These are phyloP conservation scores for Arthrinium phaeospermum DNA, from an alignment of 2,329 filamentous ascomycete species.

Conservation along the genomic window DNA sequence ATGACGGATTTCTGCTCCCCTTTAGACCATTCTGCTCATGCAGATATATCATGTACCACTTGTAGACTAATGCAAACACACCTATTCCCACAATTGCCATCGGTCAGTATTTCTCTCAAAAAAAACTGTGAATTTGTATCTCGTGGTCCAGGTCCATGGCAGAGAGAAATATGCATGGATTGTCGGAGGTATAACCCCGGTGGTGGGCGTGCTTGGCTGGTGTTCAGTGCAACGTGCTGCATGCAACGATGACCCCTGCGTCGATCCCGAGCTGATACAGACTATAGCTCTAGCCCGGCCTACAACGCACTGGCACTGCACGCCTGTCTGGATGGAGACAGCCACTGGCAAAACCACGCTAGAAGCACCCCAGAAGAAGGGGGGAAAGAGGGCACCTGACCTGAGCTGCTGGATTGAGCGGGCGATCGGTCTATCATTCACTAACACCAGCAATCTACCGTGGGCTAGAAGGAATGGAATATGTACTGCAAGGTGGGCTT, in stretches of 20 bases:
- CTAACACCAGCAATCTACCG: not conserved
- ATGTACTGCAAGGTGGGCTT: not conserved
- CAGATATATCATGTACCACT: slow-evolving; percentile 12
- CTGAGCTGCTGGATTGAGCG: not conserved
- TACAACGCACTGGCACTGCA: not conserved
- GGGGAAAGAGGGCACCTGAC: not conserved
- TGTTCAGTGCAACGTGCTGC: slow-evolving; percentile 10
- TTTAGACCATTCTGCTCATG: slow-evolving; percentile 18
- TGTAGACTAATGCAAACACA: slow-evolving; percentile 17
- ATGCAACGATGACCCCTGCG: slow-evolving; percentile 12
- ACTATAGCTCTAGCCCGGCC: slow-evolving; percentile 1
- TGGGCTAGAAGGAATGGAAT: not conserved
- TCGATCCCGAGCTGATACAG: slow-evolving; percentile 16
- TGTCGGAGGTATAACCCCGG: not conserved
- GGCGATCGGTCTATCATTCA: not conserved
- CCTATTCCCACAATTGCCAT: not conserved
- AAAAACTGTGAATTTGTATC: not conserved
- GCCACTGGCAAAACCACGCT: not conserved
- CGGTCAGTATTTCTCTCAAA: not conserved
- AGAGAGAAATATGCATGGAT: not conserved
- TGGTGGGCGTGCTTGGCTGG: not conserved
- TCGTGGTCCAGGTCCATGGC: slow-evolving; percentile 1
- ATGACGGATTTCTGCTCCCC: not conserved
- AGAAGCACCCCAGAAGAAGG: slow-evolving; percentile 3
- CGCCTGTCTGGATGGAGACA: slow-evolving; percentile 12